These are phyloP conservation scores for Monosporascus cannonballus DNA, from an alignment of 2,329 filamentous ascomycete species.

Conservation along the genomic window DNA sequence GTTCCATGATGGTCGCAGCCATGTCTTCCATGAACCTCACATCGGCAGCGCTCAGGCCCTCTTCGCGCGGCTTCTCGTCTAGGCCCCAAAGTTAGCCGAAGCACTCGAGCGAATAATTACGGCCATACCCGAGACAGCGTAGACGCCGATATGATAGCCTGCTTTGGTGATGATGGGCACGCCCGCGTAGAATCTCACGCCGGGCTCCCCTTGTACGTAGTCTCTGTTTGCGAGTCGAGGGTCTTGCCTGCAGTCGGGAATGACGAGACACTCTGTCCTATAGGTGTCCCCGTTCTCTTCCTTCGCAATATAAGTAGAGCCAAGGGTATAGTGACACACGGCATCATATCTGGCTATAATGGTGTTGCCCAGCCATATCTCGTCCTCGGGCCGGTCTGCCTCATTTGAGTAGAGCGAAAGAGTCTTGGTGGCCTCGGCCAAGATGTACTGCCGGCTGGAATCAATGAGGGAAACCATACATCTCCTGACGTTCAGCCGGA, in stretches of 20 bases:
- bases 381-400: constrained; percentile 14
- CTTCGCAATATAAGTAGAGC: constrained; percentile 6
- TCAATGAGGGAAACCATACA: constrained; percentile 45
- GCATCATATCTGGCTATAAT: constrained; percentile 14
- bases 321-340: constrained; percentile 14
- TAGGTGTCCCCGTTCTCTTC: constrained; percentile 8
- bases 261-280: constrained; percentile 20
- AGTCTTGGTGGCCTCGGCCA: constrained; percentile 44
- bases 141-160: constrained; percentile 53
- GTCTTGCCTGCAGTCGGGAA: constrained; percentile 26
- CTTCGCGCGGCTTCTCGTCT: constrained; percentile 42
- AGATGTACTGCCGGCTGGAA: constrained; percentile 38
- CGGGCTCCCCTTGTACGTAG: constrained; percentile 26
- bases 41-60: constrained; percentile 41
- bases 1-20: constrained; percentile 50
- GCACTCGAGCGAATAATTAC: background rate
- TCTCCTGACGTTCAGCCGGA: constrained; percentile 40
- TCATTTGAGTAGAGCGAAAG: constrained; percentile 31
- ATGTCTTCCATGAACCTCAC: constrained; percentile 51
- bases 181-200: constrained; percentile 32
- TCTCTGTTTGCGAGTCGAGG: constrained; percentile 25
- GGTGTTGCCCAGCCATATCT: constrained; percentile 20
- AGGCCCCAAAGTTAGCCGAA: background rate
- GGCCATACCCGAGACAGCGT: constrained; percentile 43
- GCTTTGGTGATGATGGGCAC: constrained; percentile 53